Evolutionary conservation across 2,329 filamentous ascomycete species (phyloP), one percentile per base, ranked within the genome.

Genomic region (Neonectria ditissima): DNA sequence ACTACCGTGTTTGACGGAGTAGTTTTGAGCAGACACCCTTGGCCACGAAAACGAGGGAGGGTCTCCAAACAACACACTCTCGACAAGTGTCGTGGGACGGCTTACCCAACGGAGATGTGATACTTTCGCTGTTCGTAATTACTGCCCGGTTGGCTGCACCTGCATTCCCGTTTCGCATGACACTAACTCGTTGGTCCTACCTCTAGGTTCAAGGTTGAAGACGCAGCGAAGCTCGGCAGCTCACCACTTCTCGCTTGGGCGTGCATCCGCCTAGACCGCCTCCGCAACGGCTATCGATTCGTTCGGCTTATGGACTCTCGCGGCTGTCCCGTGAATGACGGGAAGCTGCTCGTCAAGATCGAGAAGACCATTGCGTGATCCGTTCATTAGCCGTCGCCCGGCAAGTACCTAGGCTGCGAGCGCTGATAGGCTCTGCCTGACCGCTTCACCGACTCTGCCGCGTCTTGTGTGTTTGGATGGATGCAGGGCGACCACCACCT

Each of bases 231-330:
- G 47, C 58, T 80, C 48, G 78, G 80, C 52, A 74, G 74, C 66
- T 77, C 74, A 39, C 73, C 78, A 13, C 75, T 82, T 37, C 78
- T 84, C 26, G 84, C 82, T 10, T 89, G 86, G 86, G 84, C 86
- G 26, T 88, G 86, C 71, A 83, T 88, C 71, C 85, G 87, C 4
- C 82, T 89, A 13, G 86, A 88, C 75, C 84, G 86, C 41, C 80
- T 89, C 2, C 82, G 80, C 50, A 77, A 76, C 50, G 87, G 87
- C 18, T 88, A 87, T 75, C 83, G 87, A 47, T 84, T 87, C 65
- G 76, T 89, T 55, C 76, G 79, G 41, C 80, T 89, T 47, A 75
- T 82, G 67, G 81, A 87, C 61, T 75, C 76, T 22, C 77, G 79
- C 26, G 83, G 84, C 18, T 76, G 79, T 48, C 76, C 78, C 13